Base-by-base conservation (phyloP, 2,329 filamentous ascomycete species). In the Colletotrichum noveboracense region DNA sequence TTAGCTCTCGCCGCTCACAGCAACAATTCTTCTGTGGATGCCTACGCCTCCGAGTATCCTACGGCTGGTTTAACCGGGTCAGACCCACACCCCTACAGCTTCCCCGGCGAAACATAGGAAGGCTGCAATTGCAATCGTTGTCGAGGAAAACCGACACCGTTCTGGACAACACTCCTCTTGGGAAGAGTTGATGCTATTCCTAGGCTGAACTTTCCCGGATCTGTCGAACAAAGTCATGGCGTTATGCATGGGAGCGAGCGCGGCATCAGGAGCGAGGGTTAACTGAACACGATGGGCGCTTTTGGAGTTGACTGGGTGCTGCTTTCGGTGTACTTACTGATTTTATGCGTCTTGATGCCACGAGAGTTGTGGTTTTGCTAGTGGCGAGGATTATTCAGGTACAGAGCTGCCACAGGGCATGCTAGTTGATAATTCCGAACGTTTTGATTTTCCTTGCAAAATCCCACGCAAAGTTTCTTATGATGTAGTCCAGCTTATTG, bases 1-100 rank as follows among this genome's bases (percentile, higher is more conserved):
- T 77, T 90, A 76, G 88, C 86, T 9, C 79, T 90, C 56, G 86
- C 87, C 21, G 86, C 84, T 5, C 86, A 89, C 73, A 87, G 84
- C 78, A 83, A 83, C 34, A 77, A 82, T 3, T 80, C 82, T 4
- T 75, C 81, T 5, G 79, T 84, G 6, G 85, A 88, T 32, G 80
- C 82, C 9, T 89, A 87, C 77, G 79, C 81, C 38, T 77, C 85
- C 34, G 86, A 88, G 88, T 89, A 81, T 83, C 88, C 79, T 7
- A 30, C 71, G 43, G 71, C 74, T 55, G 71, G 74, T 14, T 48
- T 75, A 6, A 56, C 60, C 12, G 74, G 71, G 9, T 56, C 74
- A 60, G 74, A 38, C 21, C 13, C 55, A 9, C 36, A 16, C 64
- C 86, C 86, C 55, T 88, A 87, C 74, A 82, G 80, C 13, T 88